These are phyloP conservation scores for Cytospora mali DNA, from an alignment of 2,329 filamentous ascomycete genomes.

Conservation along the genomic window DNA sequence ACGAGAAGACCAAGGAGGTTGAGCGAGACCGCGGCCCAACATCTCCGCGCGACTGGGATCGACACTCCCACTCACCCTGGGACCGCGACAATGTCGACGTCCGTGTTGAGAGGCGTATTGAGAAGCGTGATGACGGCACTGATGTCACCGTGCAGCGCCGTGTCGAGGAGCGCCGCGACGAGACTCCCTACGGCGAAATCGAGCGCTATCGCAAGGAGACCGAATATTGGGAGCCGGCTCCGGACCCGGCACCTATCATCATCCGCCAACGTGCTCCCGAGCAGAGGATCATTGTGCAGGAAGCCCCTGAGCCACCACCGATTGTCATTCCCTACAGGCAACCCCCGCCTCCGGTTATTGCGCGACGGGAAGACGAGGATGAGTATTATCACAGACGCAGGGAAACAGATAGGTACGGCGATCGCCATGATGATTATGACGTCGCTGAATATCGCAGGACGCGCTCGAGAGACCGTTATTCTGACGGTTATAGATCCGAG, in stretches of 20 bases:
- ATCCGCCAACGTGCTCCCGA: conserved; percentile 59
- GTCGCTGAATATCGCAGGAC: conserved; percentile 37
- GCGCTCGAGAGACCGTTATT: conserved; percentile 42
- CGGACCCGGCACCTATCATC: conserved; percentile 51
- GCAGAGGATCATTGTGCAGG: conserved; percentile 64
- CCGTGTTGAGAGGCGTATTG: conserved; percentile 46
- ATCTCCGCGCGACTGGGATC: conserved; percentile 38
- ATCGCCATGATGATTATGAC: conserved; percentile 39
- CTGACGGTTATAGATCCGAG: conserved; percentile 42
- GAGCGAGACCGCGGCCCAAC: conserved; percentile 40
- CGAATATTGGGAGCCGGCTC: conserved; percentile 60
- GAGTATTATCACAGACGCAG: conserved; percentile 56
- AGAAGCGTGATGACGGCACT: conserved; percentile 46
- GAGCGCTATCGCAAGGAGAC: conserved; percentile 65
- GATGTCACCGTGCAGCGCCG: conserved; percentile 59
- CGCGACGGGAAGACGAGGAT: conserved; percentile 41
- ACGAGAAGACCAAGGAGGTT: conserved; percentile 48
- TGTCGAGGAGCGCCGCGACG: conserved; percentile 52
- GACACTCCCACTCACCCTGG: conserved; percentile 37
- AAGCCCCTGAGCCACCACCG: conserved; percentile 56
- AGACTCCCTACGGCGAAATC: conserved; percentile 50
- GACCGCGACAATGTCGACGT: conserved; percentile 46
- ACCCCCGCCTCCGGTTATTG: conserved; percentile 40
- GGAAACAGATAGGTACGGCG: conserved; percentile 46
- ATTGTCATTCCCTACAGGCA: conserved; percentile 52